Evolutionary conservation across 1,284 basidiomycete species (phyloP).

Genomic region (Cerrena zonata): DNA sequence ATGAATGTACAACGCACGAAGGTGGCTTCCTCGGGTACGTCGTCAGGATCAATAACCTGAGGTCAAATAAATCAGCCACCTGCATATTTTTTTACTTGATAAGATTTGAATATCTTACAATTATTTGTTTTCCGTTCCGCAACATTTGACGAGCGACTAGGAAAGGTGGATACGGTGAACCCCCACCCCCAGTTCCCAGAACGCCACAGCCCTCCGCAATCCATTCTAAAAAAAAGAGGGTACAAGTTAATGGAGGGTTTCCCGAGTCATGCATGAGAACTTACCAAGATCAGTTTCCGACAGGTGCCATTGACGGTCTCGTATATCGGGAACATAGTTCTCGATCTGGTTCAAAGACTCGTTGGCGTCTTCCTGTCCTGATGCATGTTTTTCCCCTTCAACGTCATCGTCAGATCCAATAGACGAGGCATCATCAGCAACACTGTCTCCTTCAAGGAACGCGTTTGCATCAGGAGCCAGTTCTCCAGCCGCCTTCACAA

Average conservation of each 20-base stretch:
- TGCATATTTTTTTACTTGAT: neutral
- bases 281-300: slow-evolving; percentile 32
- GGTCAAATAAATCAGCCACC: neutral
- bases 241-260: neutral
- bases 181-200: slow-evolving; percentile 50
- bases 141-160: slow-evolving; percentile 44
- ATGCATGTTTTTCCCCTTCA: slow-evolving; percentile 1
- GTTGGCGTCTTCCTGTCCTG: neutral
- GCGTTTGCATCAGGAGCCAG: slow-evolving; percentile 12
- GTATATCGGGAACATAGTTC: slow-evolving; percentile 28
- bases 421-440: slow-evolving; percentile 11
- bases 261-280: neutral
- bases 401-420: slow-evolving; percentile 6
- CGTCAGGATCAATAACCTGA: slow-evolving; percentile 25
- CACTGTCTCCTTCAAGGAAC: neutral
- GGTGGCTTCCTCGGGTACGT: slow-evolving; percentile 20
- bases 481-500: slow-evolving; percentile 45
- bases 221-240: slow-evolving; percentile 33
- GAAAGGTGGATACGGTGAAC: slow-evolving; percentile 45
- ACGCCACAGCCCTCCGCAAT: slow-evolving; percentile 50
- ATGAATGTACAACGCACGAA: slow-evolving; percentile 34
- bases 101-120: slow-evolving; percentile 27
- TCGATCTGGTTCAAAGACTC: slow-evolving; percentile 20
- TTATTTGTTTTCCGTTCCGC: slow-evolving; percentile 38
- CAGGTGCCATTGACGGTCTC: slow-evolving; percentile 28